Evolutionary conservation across 805 yeast genomes (phyloP), one percentile per base, ranked within the genome.

Genomic region (Schizosaccharomyces lindneri): DNA sequence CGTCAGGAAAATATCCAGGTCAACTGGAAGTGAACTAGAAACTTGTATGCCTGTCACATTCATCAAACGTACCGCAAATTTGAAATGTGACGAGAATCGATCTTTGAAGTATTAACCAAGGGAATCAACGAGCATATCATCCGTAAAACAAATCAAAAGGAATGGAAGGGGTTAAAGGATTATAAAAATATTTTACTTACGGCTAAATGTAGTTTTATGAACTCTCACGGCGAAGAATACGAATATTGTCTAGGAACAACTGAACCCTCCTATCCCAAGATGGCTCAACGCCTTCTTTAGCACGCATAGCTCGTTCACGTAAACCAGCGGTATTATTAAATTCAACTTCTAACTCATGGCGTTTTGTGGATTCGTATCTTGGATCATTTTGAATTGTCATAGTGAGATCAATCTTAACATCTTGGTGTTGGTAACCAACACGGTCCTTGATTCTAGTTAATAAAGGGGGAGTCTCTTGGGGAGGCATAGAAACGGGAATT

Each of bases 391-490:
- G 60, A 57, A n/a, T 21, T 19, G 48, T 41, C 36, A 29, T 29
- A 13, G 61, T 59, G 2, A 59, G 55, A 43, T 59, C 61, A 24
- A 59, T 43, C 13, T 59, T 43, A 24, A 43, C 27, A 17, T 43
- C 41, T 29, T 59, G 61, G 36, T 43, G 51, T 19, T 17, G 21
- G 19, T 59, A 59, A 1, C 55, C 41, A 31, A 59, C 48, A 29
- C 65, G 61, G 15, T 57, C 55, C 41, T 64, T 64, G 11, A 61
- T 36, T 24, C 65, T 61, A 5, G 39, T 39, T 2, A 48, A 19
- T 15, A 19, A n/a, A 17, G 64, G 59, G n/a, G 39, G 15, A 11
- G 43, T 48, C 6, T 41, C 15, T 9, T 59, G 55, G 46, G 41
- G 55, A 9, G 57, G 55, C 41, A 32, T 48, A 15, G 61, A 27